Evolutionary conservation across 2,329 filamentous ascomycete species (phyloP).

Genomic region (Fusarium sp.): DNA sequence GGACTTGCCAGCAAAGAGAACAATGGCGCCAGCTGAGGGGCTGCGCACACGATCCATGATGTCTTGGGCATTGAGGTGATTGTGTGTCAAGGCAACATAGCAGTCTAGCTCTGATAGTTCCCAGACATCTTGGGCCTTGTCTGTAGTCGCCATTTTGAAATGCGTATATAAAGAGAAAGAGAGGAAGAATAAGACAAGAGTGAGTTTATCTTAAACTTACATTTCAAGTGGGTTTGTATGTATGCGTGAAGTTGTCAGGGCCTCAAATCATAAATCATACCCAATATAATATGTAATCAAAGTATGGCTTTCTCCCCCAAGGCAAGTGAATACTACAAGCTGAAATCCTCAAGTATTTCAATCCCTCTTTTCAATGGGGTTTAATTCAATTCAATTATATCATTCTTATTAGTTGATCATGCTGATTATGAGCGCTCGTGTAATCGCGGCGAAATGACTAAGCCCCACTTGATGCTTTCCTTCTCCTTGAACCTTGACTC

Average conservation of each 20-base stretch:
- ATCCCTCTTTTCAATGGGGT: neutral
- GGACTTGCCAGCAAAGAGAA: slow-evolving; percentile 76
- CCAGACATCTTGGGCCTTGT: slow-evolving; percentile 47
- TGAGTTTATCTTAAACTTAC: slow-evolving; percentile 2
- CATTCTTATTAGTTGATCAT: neutral
- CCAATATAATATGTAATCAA: neutral
- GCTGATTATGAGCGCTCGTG: neutral
- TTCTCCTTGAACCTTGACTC: slow-evolving; percentile 4
- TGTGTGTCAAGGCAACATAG: slow-evolving; percentile 76
- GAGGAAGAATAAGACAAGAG: neutral
- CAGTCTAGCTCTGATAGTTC: slow-evolving; percentile 64
- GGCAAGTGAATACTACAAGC: neutral
- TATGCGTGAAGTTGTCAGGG: neutral
- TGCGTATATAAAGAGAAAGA: neutral
- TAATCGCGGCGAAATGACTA: slow-evolving; percentile 24
- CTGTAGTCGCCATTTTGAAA: slow-evolving; percentile 27
- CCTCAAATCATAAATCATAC: slow-evolving; percentile 2
- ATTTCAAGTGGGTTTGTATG: slow-evolving; percentile 17
- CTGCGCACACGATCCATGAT: slow-evolving; percentile 77
- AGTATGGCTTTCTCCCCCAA: neutral
- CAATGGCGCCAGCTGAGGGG: slow-evolving; percentile 79
- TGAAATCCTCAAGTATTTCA: neutral
- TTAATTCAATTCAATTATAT: neutral
- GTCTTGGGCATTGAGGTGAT: slow-evolving; percentile 67
- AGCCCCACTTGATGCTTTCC: slow-evolving; percentile 22